Conservation (phyloP, 2,329 filamentous ascomycete genomes). For the Furcasterigmium sp. region DNA sequence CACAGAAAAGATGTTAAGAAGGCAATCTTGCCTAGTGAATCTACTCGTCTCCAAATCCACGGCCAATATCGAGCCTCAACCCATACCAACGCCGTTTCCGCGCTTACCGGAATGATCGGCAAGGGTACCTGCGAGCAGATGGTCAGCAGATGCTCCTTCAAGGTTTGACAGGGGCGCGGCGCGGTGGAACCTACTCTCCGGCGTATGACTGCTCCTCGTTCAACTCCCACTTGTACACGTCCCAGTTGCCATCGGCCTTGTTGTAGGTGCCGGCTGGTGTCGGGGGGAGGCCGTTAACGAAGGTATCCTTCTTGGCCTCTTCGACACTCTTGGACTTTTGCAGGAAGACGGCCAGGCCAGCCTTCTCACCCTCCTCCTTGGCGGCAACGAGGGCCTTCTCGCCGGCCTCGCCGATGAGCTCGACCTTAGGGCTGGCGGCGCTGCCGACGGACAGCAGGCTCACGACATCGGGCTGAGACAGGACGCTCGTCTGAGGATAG, state of each 20-base stretch:
- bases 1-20: neutral
- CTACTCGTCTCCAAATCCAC: constrained; percentile 23
- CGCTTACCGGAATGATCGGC: constrained; percentile 54
- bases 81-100: constrained; percentile 17
- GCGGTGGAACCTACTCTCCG: constrained; percentile 55
- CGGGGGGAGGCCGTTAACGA: constrained; percentile 79
- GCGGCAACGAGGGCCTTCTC: constrained; percentile 66
- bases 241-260: constrained; percentile 45
- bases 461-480: constrained; percentile 81
- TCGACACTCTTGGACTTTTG: constrained; percentile 54
- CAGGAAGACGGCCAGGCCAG: constrained; percentile 68
- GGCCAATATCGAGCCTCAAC: constrained; percentile 2
- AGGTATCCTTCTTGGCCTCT: constrained; percentile 48
- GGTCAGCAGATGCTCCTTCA: constrained; percentile 20
- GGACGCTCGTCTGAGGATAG: constrained; percentile 75
- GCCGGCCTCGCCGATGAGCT: constrained; percentile 63
- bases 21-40: constrained; percentile 14
- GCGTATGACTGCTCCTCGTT: constrained; percentile 63
- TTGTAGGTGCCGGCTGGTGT: constrained; percentile 66
- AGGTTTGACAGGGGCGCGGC: neutral
- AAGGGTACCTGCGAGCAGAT: constrained; percentile 49
- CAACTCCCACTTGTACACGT: constrained; percentile 65
- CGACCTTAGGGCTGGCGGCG: constrained; percentile 72
- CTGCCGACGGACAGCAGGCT: constrained; percentile 82
- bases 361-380: constrained; percentile 67